These are phyloP conservation scores for Imleria badia DNA, from an alignment of 768 basidiomycete genomes.

Conservation along the genomic window DNA sequence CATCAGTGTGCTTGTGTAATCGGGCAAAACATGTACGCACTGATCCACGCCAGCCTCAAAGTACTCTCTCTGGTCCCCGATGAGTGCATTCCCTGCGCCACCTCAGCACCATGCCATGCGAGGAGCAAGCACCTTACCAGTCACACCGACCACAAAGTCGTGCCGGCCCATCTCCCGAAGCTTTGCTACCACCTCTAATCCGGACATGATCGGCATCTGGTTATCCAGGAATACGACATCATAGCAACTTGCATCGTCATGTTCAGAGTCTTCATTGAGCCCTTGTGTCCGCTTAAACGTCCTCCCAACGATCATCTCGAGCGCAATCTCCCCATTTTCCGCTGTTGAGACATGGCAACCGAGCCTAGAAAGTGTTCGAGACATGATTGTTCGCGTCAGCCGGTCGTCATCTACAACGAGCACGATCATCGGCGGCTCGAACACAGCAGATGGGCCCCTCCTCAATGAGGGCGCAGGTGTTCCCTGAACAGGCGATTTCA, in stretches of 20 bases:
- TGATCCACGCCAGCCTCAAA: constrained; percentile 72
- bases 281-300: neutral
- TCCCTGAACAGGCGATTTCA: constrained; percentile 15
- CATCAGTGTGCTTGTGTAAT: neutral
- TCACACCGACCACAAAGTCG: constrained; percentile 84
- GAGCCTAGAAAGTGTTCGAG: constrained; percentile 69
- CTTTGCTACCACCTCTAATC: constrained; percentile 63
- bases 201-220: constrained; percentile 83
- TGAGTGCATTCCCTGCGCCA: constrained; percentile 50
- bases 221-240: constrained; percentile 63
- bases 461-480: constrained; percentile 9
- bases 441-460: constrained; percentile 18
- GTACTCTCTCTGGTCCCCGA: constrained; percentile 72
- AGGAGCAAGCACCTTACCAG: constrained; percentile 42
- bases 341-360: constrained; percentile 79
- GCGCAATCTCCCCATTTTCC: constrained; percentile 78
- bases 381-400: constrained; percentile 80
- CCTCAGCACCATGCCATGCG: constrained; percentile 4
- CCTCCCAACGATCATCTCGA: constrained; percentile 64
- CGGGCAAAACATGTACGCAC: constrained; percentile 39
- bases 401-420: constrained; percentile 85
- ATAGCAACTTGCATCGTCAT: constrained; percentile 17
- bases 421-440: constrained; percentile 58
- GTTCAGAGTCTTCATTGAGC: neutral
- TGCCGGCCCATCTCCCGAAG: constrained; percentile 61